A percentile compares a stretch with the other conserved stretches of the same genome.
These are phyloP conservation scores for Aspergillus cavernicola DNA, from an alignment of 495 filamentous ascomycete genomes.

Conservation along the genomic window DNA sequence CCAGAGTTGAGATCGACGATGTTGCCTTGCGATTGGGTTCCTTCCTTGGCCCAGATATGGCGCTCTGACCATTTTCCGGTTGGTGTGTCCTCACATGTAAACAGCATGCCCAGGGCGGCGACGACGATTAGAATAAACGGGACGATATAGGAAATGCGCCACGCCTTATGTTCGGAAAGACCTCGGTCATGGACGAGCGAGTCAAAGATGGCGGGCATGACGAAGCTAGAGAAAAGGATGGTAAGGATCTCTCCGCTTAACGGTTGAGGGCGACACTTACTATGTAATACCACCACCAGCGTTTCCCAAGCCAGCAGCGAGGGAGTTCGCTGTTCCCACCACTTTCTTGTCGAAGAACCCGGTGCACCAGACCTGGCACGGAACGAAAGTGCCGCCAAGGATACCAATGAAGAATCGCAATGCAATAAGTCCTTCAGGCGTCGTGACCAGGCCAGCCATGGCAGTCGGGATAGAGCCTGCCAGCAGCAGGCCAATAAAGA, in stretches of 20 bases:
- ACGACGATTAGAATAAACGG: conserved; percentile 72
- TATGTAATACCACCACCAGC: conserved; percentile 83
- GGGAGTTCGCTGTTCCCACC: conserved; percentile 83
- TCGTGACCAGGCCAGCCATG: conserved; percentile 71
- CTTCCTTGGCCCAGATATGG: conserved; percentile 40
- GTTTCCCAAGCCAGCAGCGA: conserved; percentile 85
- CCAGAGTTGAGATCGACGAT: conserved; percentile 53
- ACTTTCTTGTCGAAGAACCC: conserved; percentile 96
- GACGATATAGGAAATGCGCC: conserved; percentile 81
- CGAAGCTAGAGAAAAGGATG: conserved; percentile 53
- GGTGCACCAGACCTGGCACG: conserved; percentile 94
- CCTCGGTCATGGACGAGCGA: conserved; percentile 60
- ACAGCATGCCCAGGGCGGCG: conserved; percentile 63
- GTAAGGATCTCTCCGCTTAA: not conserved
- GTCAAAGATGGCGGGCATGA: conserved; percentile 92
- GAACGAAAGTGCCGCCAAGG: conserved; percentile 85
- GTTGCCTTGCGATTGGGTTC: conserved; percentile 17
- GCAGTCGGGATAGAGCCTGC: conserved; percentile 78
- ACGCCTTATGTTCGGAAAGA: conserved; percentile 63
- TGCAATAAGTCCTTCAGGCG: conserved; percentile 65
- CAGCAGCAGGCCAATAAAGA: conserved; percentile 74
- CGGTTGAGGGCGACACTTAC: conserved; percentile 20
- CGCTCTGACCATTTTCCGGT: conserved; percentile 80
- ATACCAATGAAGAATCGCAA: conserved; percentile 93
- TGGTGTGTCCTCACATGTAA: conserved; percentile 80